Base-by-base conservation (phyloP, 2,329 filamentous ascomycete genomes). In the Fusarium brevicatenulatum region DNA sequence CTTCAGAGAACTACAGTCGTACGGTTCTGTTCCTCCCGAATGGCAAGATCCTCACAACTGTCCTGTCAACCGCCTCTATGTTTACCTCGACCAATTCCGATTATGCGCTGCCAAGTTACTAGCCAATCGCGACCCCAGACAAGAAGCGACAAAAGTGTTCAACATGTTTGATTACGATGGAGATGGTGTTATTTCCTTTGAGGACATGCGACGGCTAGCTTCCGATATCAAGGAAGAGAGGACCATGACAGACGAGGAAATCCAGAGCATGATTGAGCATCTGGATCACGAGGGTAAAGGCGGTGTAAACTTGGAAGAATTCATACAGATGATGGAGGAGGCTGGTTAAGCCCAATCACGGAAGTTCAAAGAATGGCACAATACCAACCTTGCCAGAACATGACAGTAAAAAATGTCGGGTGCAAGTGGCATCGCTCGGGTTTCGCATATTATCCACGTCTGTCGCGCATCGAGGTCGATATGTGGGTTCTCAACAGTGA, bases 261-360 rank as follows among this genome's bases (percentile, higher is more conserved):
- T 99, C 70, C 88, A 90, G 76, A 95, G 95, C 73, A 99, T 99
- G 96, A 96, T 99, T 84, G 95, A 98, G 79, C 95, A 98, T 83
- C 97, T 98, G 85, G 96, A 99, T 84, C 88, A 98, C 73, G 93
- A 97, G 79, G 95, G 94, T 3, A 97, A 97, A 76, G 95, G 95
- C 16, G 95, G 89, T 62, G 91, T 93, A 12, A 90, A 89, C 72
- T 85, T 89, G 74, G 91, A 92, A 65, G 91, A 93, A 81, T 93
- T 93, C 79, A 88, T 91, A 58, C 88, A 90, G 77, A 89, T 91
- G 83, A 88, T 88, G 86, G 82, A 84, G 66, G 82, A 84, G 77
- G 82, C 82, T 66, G 79, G 80, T 59, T 82, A 80, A 76, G 40
- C 30, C n/a, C 25, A 18, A 54, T 25, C 44, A 32, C 30, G 64